Evolutionary conservation across 2,329 filamentous ascomycete genomes (phyloP), one percentile per base, ranked within the genome.

Genomic region (Juglanconis oblonga): DNA sequence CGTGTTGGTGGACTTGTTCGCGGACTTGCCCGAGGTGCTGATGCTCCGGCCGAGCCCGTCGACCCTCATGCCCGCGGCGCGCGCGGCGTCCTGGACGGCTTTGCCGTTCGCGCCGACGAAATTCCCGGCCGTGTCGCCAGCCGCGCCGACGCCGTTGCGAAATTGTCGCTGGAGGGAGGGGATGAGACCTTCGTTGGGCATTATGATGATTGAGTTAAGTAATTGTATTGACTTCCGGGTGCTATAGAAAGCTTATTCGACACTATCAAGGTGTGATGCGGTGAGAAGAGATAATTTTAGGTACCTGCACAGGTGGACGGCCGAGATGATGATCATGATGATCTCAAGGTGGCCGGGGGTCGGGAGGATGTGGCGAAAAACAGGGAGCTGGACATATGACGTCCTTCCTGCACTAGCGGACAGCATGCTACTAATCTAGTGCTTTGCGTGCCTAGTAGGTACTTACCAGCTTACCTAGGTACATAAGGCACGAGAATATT

Each of bases 111-210:
- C 40, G 50, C 50, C 55, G 53, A 61, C 54, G n/a, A 55, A 57
- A 33, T 62, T 62, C n/a, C 61, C 61, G 5, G 59, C 40, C 10
- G 61, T 47, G 57, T 62, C 61, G 45, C 61, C 61, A 3, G 38
- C 61, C 2, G 32, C 17, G 11, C 61, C 61, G 45, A 62, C 36
- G 24, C 61, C 61, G 4, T 60, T 55, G 40, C 61, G 55, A 38
- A 62, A 51, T 14, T 55, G 50, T 29, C 61, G 61, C 40, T 62
- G 61, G 29, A 62, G 42, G 7, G 54, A 57, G 17, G 61, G 61
- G n/a, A 62, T 55, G 0, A 62, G 54, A 40, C 61, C 61, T 54
- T 62, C 57, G 53, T 59, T 42, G 3, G 61, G 61, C 61, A 62
- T 62, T 11, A 14, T 52, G 57, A 13, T n/a, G 14, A 32, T 29